Evolutionary conservation across 768 basidiomycete genomes (phyloP).

Genomic region (Mycena kentingensis): DNA sequence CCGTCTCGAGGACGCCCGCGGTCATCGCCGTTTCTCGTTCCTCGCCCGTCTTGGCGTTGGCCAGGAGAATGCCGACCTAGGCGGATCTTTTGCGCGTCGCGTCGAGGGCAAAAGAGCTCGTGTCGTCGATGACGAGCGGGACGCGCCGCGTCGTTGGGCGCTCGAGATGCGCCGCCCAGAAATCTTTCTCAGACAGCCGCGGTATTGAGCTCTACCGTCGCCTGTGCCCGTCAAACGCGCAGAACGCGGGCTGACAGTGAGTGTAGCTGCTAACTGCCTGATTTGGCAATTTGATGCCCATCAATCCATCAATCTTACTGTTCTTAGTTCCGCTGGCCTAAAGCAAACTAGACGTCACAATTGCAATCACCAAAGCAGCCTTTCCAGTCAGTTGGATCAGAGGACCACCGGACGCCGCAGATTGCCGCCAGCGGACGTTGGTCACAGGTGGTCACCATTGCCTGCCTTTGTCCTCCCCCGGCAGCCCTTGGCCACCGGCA

Average conservation of each 20-base stretch:
- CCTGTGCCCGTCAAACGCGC: constrained; percentile 1
- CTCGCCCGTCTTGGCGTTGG: background rate
- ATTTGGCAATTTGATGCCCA: too few relatives aligned
- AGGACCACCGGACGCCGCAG: too few relatives aligned
- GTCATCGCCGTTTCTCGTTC: background rate
- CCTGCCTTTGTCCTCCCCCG: too few relatives aligned
- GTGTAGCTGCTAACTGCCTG: constrained; percentile 6
- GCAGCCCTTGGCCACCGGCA: too few relatives aligned
- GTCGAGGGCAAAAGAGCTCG: constrained; percentile 1
- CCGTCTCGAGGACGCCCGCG: constrained; percentile 7
- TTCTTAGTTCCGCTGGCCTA: too few relatives aligned
- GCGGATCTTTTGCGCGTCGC: background rate
- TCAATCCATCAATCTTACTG: too few relatives aligned
- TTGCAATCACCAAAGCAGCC: too few relatives aligned
- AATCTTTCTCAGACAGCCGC: background rate
- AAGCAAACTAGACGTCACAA: too few relatives aligned
- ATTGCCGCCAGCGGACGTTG: too few relatives aligned
- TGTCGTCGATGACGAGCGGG: constrained; percentile 1
- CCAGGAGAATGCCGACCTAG: constrained; percentile 1
- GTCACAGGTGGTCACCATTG: too few relatives aligned
- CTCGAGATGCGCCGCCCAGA: constrained; percentile 4
- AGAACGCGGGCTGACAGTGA: constrained; percentile 9
- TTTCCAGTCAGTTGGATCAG: too few relatives aligned
- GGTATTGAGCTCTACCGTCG: background rate
- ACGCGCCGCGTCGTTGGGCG: background rate